Percentiles rank a stretch among this genome's conserved stretches.
phyloP scores from a whole-genome alignment of 805 yeast genomes.

The Zygotorulaspora danielsina region DNA sequence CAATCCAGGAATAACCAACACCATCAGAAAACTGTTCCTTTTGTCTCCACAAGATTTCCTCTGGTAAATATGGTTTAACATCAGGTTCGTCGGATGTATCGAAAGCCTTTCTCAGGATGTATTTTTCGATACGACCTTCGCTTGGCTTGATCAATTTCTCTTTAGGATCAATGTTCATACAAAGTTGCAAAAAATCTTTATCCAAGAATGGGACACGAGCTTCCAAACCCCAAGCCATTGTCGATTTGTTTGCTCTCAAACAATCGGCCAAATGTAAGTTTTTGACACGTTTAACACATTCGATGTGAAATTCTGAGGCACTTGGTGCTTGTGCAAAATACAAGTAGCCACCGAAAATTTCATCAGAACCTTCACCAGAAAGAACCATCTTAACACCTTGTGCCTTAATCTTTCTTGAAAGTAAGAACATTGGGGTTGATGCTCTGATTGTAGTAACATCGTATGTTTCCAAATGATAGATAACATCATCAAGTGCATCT shows the following conservation, averaged over 20 bases:
- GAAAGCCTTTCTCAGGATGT: slow-evolving; percentile 94
- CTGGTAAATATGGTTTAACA: slow-evolving; percentile 84
- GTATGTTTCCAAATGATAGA: slow-evolving; percentile 92
- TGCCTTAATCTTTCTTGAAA: slow-evolving; percentile 96
- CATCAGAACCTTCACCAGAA: slow-evolving; percentile 99
- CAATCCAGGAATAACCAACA: slow-evolving; percentile 99
- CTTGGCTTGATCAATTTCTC: slow-evolving; percentile 76
- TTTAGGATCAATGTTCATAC: slow-evolving; percentile 91
- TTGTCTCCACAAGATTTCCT: slow-evolving; percentile 98
- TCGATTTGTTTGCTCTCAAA: slow-evolving; percentile 97
- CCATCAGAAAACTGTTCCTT: slow-evolving; percentile 99
- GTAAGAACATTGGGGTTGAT: slow-evolving; percentile 96
- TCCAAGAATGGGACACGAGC: slow-evolving; percentile 99
- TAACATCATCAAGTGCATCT: slow-evolving; percentile 92
- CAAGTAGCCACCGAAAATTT: slow-evolving; percentile 96
- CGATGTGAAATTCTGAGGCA: slow-evolving; percentile 88
- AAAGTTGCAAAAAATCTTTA: slow-evolving; percentile 80
- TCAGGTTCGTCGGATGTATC: slow-evolving; percentile 83
- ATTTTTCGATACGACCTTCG: slow-evolving; percentile 86
- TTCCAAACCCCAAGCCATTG: slow-evolving; percentile 99
- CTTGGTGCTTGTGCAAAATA: slow-evolving; percentile 97
- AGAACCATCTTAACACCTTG: slow-evolving; percentile 99
- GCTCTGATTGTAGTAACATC: slow-evolving; percentile 99
- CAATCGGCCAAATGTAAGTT: slow-evolving; percentile 97
- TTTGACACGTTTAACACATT: slow-evolving; percentile 93